Evolutionary conservation across 306 rosid genomes (phyloP).

Genomic region (Quillaja saponaria): DNA sequence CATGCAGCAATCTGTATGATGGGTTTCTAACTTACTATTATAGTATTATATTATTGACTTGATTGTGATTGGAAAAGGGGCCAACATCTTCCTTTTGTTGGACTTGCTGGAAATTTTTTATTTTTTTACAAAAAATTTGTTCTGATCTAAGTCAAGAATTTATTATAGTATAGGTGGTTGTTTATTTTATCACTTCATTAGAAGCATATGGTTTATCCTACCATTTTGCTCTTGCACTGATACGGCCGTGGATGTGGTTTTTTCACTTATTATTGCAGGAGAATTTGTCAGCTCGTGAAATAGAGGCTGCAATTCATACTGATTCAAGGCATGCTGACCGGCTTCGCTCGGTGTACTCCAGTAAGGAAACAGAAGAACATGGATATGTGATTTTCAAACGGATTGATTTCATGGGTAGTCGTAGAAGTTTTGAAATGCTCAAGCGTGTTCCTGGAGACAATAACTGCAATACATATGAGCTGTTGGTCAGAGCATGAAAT

Average conservation of each 20-base stretch:
- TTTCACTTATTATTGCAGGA: slow-evolving; percentile 50
- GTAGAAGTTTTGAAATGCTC: slow-evolving; percentile 85
- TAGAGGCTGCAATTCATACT: slow-evolving; percentile 81
- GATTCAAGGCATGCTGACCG: slow-evolving; percentile 93
- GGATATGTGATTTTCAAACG: slow-evolving; percentile 63
- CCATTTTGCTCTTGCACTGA: slow-evolving; percentile 17
- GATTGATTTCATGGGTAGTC: slow-evolving; percentile 81
- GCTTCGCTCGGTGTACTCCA: slow-evolving; percentile 69
- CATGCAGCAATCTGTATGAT: too few relatives aligned
- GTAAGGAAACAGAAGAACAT: slow-evolving; percentile 60
- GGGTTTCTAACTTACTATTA: too few relatives aligned
- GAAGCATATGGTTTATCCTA: not conserved
- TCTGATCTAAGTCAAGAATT: too few relatives aligned
- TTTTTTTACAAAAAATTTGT: too few relatives aligned
- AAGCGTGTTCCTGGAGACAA: slow-evolving; percentile 84
- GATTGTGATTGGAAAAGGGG: too few relatives aligned
- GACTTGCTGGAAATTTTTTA: too few relatives aligned
- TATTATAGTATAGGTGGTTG: not conserved
- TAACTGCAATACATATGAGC: slow-evolving; percentile 88
- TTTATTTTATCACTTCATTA: not conserved
- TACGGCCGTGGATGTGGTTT: slow-evolving; percentile 5
- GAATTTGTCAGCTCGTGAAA: slow-evolving; percentile 73
- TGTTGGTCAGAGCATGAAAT: slow-evolving; percentile 74
- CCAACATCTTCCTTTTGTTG: too few relatives aligned
- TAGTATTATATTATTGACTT: too few relatives aligned